These are phyloP conservation scores for Suhomyces taliae DNA, from an alignment of 1,139 yeast species.

Conservation along the genomic window DNA sequence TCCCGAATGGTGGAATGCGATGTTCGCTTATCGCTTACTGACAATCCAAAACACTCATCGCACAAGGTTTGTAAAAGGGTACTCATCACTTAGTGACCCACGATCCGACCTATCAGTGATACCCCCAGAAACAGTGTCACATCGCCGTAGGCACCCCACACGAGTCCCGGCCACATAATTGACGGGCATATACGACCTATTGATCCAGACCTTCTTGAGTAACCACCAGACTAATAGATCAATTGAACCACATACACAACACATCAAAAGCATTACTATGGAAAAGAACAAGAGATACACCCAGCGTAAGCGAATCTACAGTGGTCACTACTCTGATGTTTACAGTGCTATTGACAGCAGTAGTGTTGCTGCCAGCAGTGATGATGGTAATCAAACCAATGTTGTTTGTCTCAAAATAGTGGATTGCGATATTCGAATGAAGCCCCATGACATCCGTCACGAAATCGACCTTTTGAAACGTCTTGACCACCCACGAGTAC, in stretches of 20 bases:
- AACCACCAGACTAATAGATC: neutral
- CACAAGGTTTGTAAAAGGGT: too few species aligned
- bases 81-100: too few species aligned
- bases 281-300: constrained; percentile 16
- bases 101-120: too few species aligned
- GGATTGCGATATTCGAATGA: constrained; percentile 36
- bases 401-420: constrained; percentile 40
- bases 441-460: constrained; percentile 40
- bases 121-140: too few species aligned
- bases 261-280: neutral
- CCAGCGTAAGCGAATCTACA: constrained; percentile 26
- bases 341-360: constrained; percentile 24
- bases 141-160: too few species aligned
- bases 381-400: constrained; percentile 10
- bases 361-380: constrained; percentile 4
- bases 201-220: neutral
- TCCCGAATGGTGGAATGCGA: too few species aligned
- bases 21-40: too few species aligned
- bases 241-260: neutral
- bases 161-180: too few species aligned
- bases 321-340: constrained; percentile 40
- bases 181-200: too few species aligned
- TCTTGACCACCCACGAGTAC: constrained; percentile 22
- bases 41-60: too few species aligned
- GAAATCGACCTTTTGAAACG: constrained; percentile 32